Percentiles rank a stretch among this genome's conserved stretches.
Conservation (phyloP, 2,329 filamentous ascomycete species). For the Exophiala sp. region DNA sequence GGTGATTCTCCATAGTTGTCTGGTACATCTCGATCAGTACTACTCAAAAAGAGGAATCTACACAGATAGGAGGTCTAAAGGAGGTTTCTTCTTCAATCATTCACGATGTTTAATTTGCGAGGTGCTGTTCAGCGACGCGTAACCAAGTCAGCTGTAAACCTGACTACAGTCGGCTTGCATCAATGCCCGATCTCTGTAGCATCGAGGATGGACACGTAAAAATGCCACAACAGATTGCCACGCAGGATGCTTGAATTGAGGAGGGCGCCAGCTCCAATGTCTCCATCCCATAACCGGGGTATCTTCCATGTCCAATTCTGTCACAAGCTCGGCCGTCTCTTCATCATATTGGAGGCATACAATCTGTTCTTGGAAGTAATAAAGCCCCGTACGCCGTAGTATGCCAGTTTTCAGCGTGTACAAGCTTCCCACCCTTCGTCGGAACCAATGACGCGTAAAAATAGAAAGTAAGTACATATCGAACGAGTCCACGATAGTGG, state of each 20-base stretch:
- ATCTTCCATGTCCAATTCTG: slow-evolving; percentile 18
- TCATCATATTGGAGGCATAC: slow-evolving; percentile 5
- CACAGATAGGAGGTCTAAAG: too few relatives aligned
- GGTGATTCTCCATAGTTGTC: slow-evolving; percentile 46
- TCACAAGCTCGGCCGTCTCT: slow-evolving; percentile 16
- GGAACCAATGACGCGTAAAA: background rate
- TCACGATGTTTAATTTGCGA: too few relatives aligned
- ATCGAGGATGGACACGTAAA: background rate
- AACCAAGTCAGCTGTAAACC: too few relatives aligned
- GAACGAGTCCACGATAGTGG: too few relatives aligned
- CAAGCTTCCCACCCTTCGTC: background rate
- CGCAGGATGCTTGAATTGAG: slow-evolving; percentile 1
- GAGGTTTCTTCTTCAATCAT: too few relatives aligned
- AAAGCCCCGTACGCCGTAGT: slow-evolving; percentile 11
- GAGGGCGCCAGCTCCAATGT: slow-evolving; percentile 9
- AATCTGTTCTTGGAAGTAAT: slow-evolving; percentile 5
- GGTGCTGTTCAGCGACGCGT: background rate
- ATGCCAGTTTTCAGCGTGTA: slow-evolving; percentile 8
- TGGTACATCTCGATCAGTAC: slow-evolving; percentile 31
- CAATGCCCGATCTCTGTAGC: background rate
- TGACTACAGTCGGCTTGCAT: too few relatives aligned
- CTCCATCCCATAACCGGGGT: slow-evolving; percentile 15
- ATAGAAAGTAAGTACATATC: too few relatives aligned
- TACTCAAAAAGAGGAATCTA: too few relatives aligned
- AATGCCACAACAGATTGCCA: slow-evolving; percentile 3